Percentiles rank a stretch among this genome's conserved stretches.
Evolutionary conservation across 163 green algal genomes (phyloP).

Genomic region (Prototheca wickerhamii): DNA sequence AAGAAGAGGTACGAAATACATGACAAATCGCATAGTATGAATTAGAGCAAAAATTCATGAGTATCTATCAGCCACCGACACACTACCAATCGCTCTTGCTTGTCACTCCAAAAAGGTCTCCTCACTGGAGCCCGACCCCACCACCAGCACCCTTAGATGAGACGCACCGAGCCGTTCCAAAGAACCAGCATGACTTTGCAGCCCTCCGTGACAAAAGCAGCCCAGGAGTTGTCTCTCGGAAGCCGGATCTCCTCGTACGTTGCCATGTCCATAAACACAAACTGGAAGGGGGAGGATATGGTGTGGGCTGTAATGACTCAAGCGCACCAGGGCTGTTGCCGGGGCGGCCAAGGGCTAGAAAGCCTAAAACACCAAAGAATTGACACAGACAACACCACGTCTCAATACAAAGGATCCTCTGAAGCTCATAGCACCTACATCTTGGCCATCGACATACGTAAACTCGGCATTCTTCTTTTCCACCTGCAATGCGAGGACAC

Average conservation of each 20-base stretch:
- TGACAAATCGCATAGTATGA: too few relatives aligned
- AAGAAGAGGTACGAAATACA: too few relatives aligned
- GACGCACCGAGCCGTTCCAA: conserved; percentile 51
- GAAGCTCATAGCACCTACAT: conserved; percentile 23
- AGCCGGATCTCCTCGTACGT: conserved; percentile 95
- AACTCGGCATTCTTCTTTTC: conserved; percentile 67
- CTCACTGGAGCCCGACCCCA: too few relatives aligned
- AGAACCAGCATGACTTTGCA: conserved; percentile 46
- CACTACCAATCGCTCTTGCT: too few relatives aligned
- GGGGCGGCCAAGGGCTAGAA: too few relatives aligned
- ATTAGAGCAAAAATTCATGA: too few relatives aligned
- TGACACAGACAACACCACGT: neutral
- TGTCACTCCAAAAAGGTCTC: too few relatives aligned
- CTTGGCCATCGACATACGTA: conserved; percentile 72
- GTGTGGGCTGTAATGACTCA: neutral
- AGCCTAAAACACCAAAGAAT: too few relatives aligned
- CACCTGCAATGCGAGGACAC: too few relatives aligned
- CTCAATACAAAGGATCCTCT: neutral
- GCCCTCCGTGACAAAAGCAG: conserved; percentile 90
- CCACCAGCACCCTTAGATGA: neutral
- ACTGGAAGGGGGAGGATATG: conserved; percentile 36
- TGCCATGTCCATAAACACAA: conserved; percentile 97
- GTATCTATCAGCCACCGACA: neutral
- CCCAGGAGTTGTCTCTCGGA: conserved; percentile 62
- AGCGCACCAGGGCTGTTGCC: too few relatives aligned